Evolutionary conservation across 2,329 filamentous ascomycete species (phyloP), one percentile per base, ranked within the genome.

Genomic region (Stromatinia cepivora): DNA sequence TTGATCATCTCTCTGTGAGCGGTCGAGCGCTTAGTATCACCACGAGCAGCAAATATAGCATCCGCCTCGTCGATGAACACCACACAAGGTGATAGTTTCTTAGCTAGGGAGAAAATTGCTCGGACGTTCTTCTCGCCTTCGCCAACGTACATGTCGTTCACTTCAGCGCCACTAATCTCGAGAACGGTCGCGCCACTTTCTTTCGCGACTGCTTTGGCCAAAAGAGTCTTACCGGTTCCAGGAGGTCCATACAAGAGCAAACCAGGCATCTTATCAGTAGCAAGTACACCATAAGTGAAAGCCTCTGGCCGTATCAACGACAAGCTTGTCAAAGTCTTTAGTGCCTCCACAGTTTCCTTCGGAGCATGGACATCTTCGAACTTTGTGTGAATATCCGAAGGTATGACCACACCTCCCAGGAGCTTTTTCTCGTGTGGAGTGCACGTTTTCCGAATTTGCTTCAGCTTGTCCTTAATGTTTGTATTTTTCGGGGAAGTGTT

Each of bases 41-140:
- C 86, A 67, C 95, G 88, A 22, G 91, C 90, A 36, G 92, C 92
- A 69, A 99, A 91, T 61, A 99, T 89, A 10, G 94, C 92, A 79
- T 99, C 95, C 31, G 94, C 95, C 81, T 99, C 95, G 77, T 99
- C 95, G 72, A 99, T 93, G 81, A 99, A 98, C 64, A 99, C 92
- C 22, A 99, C 90, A 77, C 94, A 94, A 0, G 95, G 95, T 1
- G 91, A 90, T 10, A 97, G 86, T 79, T 97, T 97, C 81, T 93
- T 93, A 5, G 95, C 95, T 0, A 98, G 84, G 0, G 88, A 91
- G 81, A 99, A 99, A 53, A 98, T 89, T 0, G 94, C 94, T 66
- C 91, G 90, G 67, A 98, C 92, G 77, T 97, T 97, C 84, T 98
- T 98, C 82, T 99, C 95, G 70, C 92, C 92, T 79, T 98, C 93